Percentiles rank a stretch among this genome's conserved stretches.
Conservation (phyloP, 176 grass and related monocot species). For the Carex littledalei region DNA sequence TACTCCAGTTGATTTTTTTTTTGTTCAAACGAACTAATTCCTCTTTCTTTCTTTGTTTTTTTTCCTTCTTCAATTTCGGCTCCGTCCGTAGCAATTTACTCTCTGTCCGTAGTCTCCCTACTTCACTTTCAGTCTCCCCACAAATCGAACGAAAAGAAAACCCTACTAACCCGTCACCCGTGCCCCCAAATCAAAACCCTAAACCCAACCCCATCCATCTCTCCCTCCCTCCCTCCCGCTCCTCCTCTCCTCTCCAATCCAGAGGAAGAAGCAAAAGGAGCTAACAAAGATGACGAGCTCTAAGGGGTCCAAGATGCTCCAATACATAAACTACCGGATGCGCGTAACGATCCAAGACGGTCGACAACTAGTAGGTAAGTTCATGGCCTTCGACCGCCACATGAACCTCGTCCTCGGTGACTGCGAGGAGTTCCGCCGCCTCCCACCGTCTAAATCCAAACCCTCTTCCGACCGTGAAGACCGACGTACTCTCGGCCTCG, state of each 20-base stretch:
- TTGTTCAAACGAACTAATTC: not conserved
- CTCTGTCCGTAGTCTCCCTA: not conserved
- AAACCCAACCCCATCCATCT: constrained; percentile 26
- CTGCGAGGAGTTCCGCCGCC: constrained; percentile 98
- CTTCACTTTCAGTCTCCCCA: not conserved
- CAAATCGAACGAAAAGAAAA: not conserved
- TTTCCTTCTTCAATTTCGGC: not conserved
- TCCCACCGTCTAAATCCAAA: constrained; percentile 77
- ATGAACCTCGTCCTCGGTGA: constrained; percentile 98
- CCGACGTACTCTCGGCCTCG: constrained; percentile 86
- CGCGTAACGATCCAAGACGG: constrained; percentile 97
- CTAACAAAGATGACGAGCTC: constrained; percentile 60
- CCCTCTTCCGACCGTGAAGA: constrained; percentile 73
- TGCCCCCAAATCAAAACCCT: not conserved
- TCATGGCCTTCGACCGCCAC: constrained; percentile 99
- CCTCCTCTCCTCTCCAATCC: not conserved
- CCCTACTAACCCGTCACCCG: not conserved
- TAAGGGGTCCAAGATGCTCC: constrained; percentile 98
- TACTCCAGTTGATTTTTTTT: not conserved
- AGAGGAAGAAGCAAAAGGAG: not conserved
- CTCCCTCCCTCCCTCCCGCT: not conserved
- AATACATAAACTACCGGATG: constrained; percentile 98
- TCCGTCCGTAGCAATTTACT: not conserved
- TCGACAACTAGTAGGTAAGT: constrained; percentile 91
- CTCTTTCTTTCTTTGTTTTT: too few relatives aligned